Conservation (phyloP, 306 rosid genomes). For the cucumber (Cucumis sativus) region Cucumber_9930_V3 NC_026658.2:14851001-14851500, state of each 20-base stretch:
- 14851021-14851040: not conserved
- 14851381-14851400: conserved; percentile 71
- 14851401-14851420: not conserved
- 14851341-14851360: conserved; percentile 98
- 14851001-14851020: not conserved
- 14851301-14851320: conserved; percentile 72
- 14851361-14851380: conserved; percentile 98
- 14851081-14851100: not conserved
- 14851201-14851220: not conserved
- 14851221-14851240: not conserved
- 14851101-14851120: not conserved
- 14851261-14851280: conserved; percentile 90
- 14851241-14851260: conserved; percentile 47
- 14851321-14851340: conserved; percentile 82
- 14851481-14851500: not conserved
- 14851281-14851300: conserved; percentile 86
- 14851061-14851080: not conserved
- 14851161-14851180: not conserved
- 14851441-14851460: not conserved
- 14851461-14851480: not conserved
- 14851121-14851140: not conserved
- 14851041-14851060: not conserved
- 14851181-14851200: not conserved
- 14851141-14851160: not conserved
- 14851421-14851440: not conserved